A percentile compares a stretch with the other conserved stretches of the same genome.
Conservation (phyloP, 108 stramenopile species). For the Phaeodactylum tricornutum region DNA sequence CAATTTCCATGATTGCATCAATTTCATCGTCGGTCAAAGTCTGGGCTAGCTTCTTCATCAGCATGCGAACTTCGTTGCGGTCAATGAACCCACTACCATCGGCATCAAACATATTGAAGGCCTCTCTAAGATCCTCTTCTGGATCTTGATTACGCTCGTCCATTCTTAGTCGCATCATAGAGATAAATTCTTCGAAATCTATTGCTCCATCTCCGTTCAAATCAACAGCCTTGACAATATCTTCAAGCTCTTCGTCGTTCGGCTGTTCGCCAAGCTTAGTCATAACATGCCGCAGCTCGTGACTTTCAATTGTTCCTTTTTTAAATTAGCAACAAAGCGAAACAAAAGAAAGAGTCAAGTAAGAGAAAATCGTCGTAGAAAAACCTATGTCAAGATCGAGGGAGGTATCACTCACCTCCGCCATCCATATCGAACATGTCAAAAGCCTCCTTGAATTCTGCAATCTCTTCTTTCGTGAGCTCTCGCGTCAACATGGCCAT, state of each 20-base stretch:
- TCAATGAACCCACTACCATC: conserved; percentile 40
- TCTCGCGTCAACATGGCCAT: conserved; percentile 1
- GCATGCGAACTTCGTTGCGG: conserved; percentile 15
- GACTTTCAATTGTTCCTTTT: conserved; percentile 78
- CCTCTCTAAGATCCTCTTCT: conserved; percentile 8
- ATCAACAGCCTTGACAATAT: conserved; percentile 79
- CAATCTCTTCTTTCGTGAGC: conserved; percentile 68
- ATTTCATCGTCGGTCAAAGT: conserved; percentile 57
- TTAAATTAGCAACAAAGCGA: background rate
- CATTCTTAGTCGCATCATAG: conserved; percentile 59
- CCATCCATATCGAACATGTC: conserved; percentile 84
- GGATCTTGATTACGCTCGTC: conserved; percentile 38
- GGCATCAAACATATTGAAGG: conserved; percentile 15
- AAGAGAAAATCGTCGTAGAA: background rate
- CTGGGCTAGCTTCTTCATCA: conserved; percentile 54
- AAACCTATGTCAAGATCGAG: background rate
- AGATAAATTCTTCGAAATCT: conserved; percentile 81
- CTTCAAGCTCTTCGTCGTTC: conserved; percentile 83
- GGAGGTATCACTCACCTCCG: conserved; percentile 7
- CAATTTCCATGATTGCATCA: conserved; percentile 53
- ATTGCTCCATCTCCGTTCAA: conserved; percentile 81
- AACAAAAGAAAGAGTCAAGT: background rate
- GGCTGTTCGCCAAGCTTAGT: conserved; percentile 84
- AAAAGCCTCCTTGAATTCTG: conserved; percentile 70
- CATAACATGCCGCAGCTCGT: conserved; percentile 90